Percentiles rank a stretch among this genome's conserved stretches.
phyloP scores from a whole-genome alignment of 768 basidiomycete species.

The Pisolithus microcarpus region DNA sequence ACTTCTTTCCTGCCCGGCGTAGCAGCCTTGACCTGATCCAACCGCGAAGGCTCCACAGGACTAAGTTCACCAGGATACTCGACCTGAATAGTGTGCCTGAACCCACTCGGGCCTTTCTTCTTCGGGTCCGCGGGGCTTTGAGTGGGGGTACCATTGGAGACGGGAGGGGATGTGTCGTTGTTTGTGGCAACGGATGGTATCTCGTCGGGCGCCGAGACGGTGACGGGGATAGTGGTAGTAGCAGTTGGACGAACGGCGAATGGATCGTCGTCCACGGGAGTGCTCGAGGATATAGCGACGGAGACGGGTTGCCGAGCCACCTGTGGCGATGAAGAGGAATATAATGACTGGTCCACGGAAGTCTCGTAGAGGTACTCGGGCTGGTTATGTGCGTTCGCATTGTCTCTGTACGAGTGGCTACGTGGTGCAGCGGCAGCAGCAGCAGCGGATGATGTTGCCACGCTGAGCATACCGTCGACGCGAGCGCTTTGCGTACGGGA shows the following conservation, averaged over 20 bases:
- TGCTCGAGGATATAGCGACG: conserved; percentile 40
- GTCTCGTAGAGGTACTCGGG: conserved; percentile 75
- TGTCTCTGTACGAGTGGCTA: conserved; percentile 43
- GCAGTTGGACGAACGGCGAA: conserved; percentile 43
- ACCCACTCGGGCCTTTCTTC: conserved; percentile 38
- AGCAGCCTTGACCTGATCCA: conserved; percentile 16
- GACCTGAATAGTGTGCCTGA: conserved; percentile 93
- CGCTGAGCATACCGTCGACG: conserved; percentile 37
- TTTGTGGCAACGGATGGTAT: conserved; percentile 11
- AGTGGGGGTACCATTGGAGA: conserved; percentile 22
- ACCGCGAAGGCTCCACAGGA: conserved; percentile 18
- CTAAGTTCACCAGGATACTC: conserved; percentile 68
- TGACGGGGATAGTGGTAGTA: conserved; percentile 22
- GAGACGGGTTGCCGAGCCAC: conserved; percentile 33
- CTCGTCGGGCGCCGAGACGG: conserved; percentile 24
- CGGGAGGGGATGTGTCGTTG: conserved; percentile 12
- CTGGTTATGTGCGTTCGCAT: conserved; percentile 34
- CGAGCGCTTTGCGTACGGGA: conserved; percentile 50
- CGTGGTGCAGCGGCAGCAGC: conserved; percentile 31
- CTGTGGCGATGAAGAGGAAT: conserved; percentile 31
- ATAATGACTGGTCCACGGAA: conserved; percentile 49
- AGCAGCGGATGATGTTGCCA: conserved; percentile 26
- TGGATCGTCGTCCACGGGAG: conserved; percentile 59
- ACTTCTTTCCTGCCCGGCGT: conserved; percentile 11
- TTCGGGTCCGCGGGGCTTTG: conserved; percentile 40